Evolutionary conservation across 495 filamentous ascomycete species (phyloP).

Genomic region (Neurospora africana): DNA sequence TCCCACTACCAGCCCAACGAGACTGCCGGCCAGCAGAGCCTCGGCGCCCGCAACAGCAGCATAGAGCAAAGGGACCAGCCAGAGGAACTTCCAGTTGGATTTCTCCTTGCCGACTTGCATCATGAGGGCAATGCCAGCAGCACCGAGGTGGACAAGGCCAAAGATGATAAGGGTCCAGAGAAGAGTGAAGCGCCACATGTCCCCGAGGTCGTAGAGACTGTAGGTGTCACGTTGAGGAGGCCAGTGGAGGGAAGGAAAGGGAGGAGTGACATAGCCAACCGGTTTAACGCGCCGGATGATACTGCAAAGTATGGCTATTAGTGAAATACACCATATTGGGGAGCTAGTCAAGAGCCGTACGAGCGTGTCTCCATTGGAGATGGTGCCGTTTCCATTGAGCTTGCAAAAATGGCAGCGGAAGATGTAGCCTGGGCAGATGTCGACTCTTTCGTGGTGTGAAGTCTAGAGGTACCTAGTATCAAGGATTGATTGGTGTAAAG

Average conservation of each 20-base stretch:
- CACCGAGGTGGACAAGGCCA: conserved; percentile 56
- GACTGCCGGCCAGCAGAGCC: conserved; percentile 74
- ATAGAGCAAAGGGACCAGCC: conserved; percentile 69
- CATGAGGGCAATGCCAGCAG: conserved; percentile 59
- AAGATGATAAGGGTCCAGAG: conserved; percentile 75
- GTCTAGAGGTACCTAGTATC: not conserved
- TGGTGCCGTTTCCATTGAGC: not conserved
- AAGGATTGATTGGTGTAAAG: not conserved
- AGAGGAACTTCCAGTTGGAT: conserved; percentile 61
- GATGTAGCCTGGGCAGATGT: not conserved
- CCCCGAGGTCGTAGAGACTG: conserved; percentile 66
- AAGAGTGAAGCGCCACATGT: conserved; percentile 89
- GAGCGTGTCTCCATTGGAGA: conserved; percentile 7
- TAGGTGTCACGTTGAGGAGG: conserved; percentile 42
- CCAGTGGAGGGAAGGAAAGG: conserved; percentile 85
- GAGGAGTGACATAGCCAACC: conserved; percentile 56
- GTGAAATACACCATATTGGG: not conserved
- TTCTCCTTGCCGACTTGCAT: conserved; percentile 51
- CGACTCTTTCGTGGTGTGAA: not conserved
- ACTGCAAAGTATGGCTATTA: conserved; percentile 4
- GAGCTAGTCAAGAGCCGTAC: conserved; percentile 5
- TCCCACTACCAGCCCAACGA: conserved; percentile 78
- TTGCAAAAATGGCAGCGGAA: not conserved
- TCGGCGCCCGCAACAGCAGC: conserved; percentile 65
- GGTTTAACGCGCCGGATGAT: conserved; percentile 35